These are phyloP conservation scores for Yarrowia sp. DNA, from an alignment of 805 yeast genomes.

Conservation along the genomic window DNA sequence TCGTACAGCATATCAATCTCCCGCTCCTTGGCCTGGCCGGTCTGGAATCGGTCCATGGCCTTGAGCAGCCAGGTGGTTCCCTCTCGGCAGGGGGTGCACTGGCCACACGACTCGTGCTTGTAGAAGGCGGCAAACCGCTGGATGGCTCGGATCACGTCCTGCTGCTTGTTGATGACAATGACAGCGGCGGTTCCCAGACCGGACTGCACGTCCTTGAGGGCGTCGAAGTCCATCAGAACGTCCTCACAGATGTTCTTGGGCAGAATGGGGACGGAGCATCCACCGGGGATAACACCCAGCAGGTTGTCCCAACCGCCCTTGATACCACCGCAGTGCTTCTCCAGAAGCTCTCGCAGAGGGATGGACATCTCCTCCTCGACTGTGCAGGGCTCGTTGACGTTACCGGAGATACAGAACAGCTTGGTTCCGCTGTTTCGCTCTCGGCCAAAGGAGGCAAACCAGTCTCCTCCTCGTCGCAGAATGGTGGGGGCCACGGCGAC, in stretches of 20 bases:
- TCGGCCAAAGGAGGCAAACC: constrained; percentile 86
- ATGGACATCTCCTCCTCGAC: constrained; percentile 95
- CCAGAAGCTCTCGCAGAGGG: constrained; percentile 80
- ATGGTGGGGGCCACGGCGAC: constrained; percentile 91
- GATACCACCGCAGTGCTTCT: constrained; percentile 89
- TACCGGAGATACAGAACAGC: constrained; percentile 86
- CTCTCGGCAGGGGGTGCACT: constrained; percentile 94
- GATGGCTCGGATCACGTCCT: constrained; percentile 84
- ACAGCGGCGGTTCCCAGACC: constrained; percentile 95
- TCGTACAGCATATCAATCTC: constrained; percentile 88
- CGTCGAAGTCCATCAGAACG: constrained; percentile 87
- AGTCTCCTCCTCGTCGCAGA: constrained; percentile 84
- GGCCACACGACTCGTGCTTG: constrained; percentile 93
- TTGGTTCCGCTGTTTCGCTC: constrained; percentile 86
- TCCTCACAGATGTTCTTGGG: constrained; percentile 70
- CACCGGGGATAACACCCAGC: constrained; percentile 88
- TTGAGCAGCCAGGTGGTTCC: constrained; percentile 86
- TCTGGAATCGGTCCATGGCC: constrained; percentile 81
- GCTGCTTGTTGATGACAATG: constrained; percentile 86
- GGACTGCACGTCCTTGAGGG: constrained; percentile 81
- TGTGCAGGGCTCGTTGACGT: constrained; percentile 90
- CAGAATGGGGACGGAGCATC: constrained; percentile 84
- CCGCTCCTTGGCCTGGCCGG: constrained; percentile 78
- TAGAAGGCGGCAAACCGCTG: constrained; percentile 84
- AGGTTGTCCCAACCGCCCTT: constrained; percentile 94